A percentile compares a stretch with the other conserved stretches of the same genome.
These are phyloP conservation scores for Agastache rugosa DNA, from an alignment of 257 asterid species.

Conservation along the genomic window DNA sequence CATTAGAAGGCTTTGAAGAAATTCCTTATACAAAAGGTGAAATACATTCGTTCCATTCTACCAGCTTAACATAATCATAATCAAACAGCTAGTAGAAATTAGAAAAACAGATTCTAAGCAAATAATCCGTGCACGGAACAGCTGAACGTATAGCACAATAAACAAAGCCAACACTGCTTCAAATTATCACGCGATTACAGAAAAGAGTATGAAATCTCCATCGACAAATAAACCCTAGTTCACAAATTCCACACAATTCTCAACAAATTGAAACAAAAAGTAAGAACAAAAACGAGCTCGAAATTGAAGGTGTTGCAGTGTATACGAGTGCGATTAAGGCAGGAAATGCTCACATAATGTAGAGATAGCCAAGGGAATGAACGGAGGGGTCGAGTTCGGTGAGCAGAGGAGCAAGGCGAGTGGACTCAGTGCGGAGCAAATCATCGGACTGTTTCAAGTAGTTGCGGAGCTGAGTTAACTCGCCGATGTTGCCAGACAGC, in stretches of 20 bases:
- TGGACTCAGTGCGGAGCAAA: conserved; percentile 62
- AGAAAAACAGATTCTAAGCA: neutral
- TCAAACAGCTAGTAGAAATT: neutral
- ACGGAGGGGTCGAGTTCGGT: conserved; percentile 66
- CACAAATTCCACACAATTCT: conserved; percentile 27
- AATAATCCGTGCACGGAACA: conserved; percentile 5
- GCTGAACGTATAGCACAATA: neutral
- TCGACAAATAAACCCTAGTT: conserved; percentile 34
- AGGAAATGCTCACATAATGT: conserved; percentile 55
- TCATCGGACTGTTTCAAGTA: conserved; percentile 79
- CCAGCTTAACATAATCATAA: conserved; percentile 18
- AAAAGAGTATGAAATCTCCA: neutral
- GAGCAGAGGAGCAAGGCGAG: conserved; percentile 65
- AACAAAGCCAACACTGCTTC: neutral
- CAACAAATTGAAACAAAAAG: neutral
- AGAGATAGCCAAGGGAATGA: conserved; percentile 88
- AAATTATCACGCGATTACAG: neutral
- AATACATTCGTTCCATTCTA: neutral
- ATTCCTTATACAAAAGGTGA: neutral
- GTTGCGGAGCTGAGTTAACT: conserved; percentile 68
- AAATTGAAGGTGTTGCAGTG: neutral
- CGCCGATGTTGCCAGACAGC: conserved; percentile 56
- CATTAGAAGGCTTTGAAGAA: neutral
- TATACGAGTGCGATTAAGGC: neutral
- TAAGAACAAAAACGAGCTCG: neutral